Conservation (phyloP, 805 yeast genomes). For the Lipomyces orientalis region DNA sequence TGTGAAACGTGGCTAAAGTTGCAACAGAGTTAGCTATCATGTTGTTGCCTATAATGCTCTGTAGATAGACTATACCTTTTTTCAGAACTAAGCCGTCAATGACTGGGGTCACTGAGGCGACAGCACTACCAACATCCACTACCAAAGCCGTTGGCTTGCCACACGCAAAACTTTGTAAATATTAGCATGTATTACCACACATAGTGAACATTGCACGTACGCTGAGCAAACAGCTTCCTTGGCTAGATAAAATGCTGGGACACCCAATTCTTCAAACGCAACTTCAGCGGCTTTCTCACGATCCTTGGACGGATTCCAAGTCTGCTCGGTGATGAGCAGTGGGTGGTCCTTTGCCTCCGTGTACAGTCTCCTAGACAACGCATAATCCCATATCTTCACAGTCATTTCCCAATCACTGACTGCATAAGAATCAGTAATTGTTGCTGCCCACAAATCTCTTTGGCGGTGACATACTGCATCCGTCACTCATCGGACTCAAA, state of each 20-base stretch:
- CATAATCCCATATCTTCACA: conserved; percentile 68
- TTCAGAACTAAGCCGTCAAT: conserved; percentile 40
- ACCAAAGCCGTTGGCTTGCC: conserved; percentile 81
- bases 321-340: conserved; percentile 63
- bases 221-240: conserved; percentile 74
- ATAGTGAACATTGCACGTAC: conserved; percentile 32
- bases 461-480: conserved; percentile 37
- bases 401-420: conserved; percentile 68
- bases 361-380: conserved; percentile 58
- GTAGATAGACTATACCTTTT: conserved; percentile 29
- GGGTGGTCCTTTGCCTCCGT: conserved; percentile 68
- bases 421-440: neutral
- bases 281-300: conserved; percentile 65
- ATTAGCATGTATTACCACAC: neutral
- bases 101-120: conserved; percentile 75
- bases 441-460: neutral
- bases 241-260: conserved; percentile 77
- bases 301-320: conserved; percentile 70
- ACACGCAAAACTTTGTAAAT: conserved; percentile 63
- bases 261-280: conserved; percentile 74
- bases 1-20: conserved; percentile 50
- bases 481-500: conserved; percentile 46
- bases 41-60: neutral
- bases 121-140: conserved; percentile 76
- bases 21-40: neutral